Evolutionary conservation across 495 filamentous ascomycete genomes (phyloP).

Genomic region (Symbiotaphrina buchneri): DNA sequence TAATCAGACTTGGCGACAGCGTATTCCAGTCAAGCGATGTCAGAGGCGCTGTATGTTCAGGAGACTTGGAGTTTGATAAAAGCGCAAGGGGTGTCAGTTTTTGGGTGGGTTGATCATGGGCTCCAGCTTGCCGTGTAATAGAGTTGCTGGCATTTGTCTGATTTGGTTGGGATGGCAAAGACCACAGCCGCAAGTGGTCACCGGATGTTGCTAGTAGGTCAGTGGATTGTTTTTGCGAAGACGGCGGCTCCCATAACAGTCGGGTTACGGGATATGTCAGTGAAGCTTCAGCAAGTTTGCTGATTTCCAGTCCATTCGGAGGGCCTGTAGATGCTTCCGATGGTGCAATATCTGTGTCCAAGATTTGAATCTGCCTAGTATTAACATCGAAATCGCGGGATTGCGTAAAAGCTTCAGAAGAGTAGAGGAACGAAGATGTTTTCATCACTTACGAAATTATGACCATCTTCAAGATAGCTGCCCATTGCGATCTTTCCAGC

Average conservation of each 20-base stretch:
- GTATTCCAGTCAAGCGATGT: constrained; percentile 98
- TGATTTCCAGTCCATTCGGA: constrained; percentile 67
- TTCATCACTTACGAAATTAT: constrained; percentile 60
- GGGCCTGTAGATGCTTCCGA: constrained; percentile 44
- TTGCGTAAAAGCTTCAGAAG: not conserved
- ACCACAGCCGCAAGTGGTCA: constrained; percentile 92
- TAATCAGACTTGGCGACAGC: constrained; percentile 85
- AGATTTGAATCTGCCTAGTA: constrained; percentile 69
- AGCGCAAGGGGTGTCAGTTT: constrained; percentile 89
- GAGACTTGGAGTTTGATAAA: constrained; percentile 92
- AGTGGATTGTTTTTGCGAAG: constrained; percentile 88
- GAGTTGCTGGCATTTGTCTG: constrained; percentile 35
- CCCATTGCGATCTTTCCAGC: constrained; percentile 83
- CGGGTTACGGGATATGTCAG: constrained; percentile 95
- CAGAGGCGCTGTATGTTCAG: constrained; percentile 89
- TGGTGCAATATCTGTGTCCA: constrained; percentile 60
- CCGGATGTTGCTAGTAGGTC: constrained; percentile 92
- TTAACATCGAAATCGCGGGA: not conserved
- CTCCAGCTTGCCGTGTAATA: constrained; percentile 44
- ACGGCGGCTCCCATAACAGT: constrained; percentile 91
- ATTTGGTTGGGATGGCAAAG: constrained; percentile 42
- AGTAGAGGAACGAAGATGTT: too few species aligned
- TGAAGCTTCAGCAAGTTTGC: constrained; percentile 88
- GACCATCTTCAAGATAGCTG: constrained; percentile 91
- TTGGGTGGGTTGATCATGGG: constrained; percentile 39